Evolutionary conservation across 495 filamentous ascomycete genomes (phyloP), one percentile per base, ranked within the genome.

Genomic region (Letharia lupina): DNA sequence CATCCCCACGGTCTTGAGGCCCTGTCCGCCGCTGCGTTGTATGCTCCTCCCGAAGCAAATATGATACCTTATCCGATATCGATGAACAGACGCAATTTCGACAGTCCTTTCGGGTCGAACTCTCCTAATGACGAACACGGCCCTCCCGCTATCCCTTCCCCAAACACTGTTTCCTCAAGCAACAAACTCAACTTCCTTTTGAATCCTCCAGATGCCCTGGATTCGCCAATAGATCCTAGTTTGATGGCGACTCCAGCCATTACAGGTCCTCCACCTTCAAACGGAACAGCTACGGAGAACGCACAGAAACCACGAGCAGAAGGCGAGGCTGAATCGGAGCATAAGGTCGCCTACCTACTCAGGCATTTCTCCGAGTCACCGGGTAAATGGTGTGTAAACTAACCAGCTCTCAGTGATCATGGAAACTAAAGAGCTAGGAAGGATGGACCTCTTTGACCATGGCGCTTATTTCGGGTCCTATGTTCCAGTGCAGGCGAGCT

Each of bases 391-490:
- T 82, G 74, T 72, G 78, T 68, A 58, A 40, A 60, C 9, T 16
- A 41, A 56, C 9, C 15, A 20, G 42, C 47, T 37, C 37, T 31
- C 11, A 33, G 33, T 23, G 61, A 41, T 12, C 23, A 41, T 39
- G 35, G 28, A 48, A 67, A 56, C 65, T 75, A 69, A 77, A 62
- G 48, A 60, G 28, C n/a, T 31, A 37, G 64, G 15, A 69, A 83
- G 84, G 86, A 87, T 87, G 85, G 85, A 86, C 68, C 75, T 87
- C 1, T 87, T 84, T 67, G 86, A 88, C 69, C 75, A 82, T 15
- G 80, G 79, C 12, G 81, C 77, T 11, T 87, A 85, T 72, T 87
- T 87, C 62, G 78, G 83, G 16, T 83, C 81, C 15, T 77, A 82
- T 65, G 81, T 87, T 16, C 86, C 85, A 1, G 81, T 85, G 0